Base-by-base conservation (phyloP, 1,139 yeast species). In the Scheffersomyces titani region DNA sequence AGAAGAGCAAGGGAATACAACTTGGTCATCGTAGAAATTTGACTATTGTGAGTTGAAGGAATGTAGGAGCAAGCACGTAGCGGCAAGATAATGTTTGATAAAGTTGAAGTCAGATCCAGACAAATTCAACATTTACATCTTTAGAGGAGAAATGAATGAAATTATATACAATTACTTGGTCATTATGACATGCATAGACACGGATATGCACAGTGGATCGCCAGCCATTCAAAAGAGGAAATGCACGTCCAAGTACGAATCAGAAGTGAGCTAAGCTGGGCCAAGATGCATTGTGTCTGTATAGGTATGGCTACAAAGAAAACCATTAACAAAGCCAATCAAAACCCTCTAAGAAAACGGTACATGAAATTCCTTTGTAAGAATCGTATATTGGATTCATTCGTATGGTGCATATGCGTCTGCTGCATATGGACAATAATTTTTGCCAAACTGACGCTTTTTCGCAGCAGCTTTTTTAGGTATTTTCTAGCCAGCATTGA, bases 1-100 rank as follows among this genome's bases (percentile, higher is more conserved):
- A 61, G 55, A 44, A 62, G 53, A n/a, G 54, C 45, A 44, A 56
- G 54, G 16, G 60, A 52, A 52, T 55, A 20, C 45, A 51, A 51
- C 50, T 51, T 51, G 50, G 53, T 19, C 22, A 46, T 19, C 49
- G n/a, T 46, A 19, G 24, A 46, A 13, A 51, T 51, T 44, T 46
- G 51, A 47, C 54, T 40, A 52, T 46, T 16, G n/a, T 50, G 47
- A 52, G 52, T 44, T 47, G 52, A 24, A 50, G 52, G 40, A 30
- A 11, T 30, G 40, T 30, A 30, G 40, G 13, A 30, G 40, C 40
- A 30, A 30, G 40, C 40, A 30, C 40, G 13, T 6, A 30, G 40
- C 40, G 13, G 40, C 40, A 16, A 30, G 40, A 30, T 30, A 30
- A 30, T 30, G 40, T 30, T 30, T 30, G 40, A 30, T 30, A 5